Conservation (phyloP, 768 basidiomycete genomes). For the Steccherinum ochraceum region DNA sequence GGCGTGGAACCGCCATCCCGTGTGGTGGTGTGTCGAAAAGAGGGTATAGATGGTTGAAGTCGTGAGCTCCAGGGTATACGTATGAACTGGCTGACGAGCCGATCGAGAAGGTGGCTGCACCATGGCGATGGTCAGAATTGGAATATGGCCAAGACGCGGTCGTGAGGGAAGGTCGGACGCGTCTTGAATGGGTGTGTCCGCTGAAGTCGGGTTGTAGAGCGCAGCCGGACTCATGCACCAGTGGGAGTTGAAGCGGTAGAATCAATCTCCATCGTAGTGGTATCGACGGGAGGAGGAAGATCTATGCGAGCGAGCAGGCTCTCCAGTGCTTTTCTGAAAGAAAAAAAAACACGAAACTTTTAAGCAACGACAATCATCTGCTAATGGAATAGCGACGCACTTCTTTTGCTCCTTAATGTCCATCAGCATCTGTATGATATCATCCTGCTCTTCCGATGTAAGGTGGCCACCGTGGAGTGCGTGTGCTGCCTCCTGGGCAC, state of each 20-base stretch:
- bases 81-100: not conserved
- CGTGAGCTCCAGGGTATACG: no score
- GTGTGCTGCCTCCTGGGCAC: constrained; percentile 1
- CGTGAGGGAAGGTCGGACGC: no score
- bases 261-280: constrained; percentile 2
- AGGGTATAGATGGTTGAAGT: no score
- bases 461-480: constrained; percentile 4
- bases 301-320: not conserved
- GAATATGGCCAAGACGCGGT: not conserved
- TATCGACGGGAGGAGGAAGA: not conserved
- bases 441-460: constrained; percentile 6
- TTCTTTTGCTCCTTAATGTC: constrained; percentile 2
- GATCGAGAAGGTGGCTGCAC: not conserved
- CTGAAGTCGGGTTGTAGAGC: not conserved
- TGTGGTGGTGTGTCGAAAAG: not conserved
- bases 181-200: no score
- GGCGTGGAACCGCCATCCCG: not conserved
- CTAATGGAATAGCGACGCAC: no score
- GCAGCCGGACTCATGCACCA: not conserved
- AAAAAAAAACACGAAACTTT: no score
- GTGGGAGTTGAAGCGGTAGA: constrained; percentile 9
- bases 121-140: not conserved
- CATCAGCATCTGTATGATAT: constrained; percentile 1
- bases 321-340: not conserved
- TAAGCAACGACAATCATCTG: no score